Evolutionary conservation across 176 grass and related monocot species (phyloP), one percentile per base, ranked within the genome.

Genomic region (Rhynchospora pubera): DNA sequence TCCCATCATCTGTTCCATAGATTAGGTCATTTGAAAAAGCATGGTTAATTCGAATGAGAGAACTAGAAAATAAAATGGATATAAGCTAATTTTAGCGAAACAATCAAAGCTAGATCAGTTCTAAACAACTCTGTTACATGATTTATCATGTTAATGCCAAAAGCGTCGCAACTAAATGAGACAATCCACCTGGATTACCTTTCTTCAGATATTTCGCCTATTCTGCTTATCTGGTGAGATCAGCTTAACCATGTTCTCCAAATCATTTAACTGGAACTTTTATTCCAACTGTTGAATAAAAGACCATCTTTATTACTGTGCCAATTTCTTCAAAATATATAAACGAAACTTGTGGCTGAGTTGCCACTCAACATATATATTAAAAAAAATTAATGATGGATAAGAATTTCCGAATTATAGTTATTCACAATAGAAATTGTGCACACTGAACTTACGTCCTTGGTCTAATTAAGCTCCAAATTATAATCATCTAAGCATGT

Each of bases 401-500:
- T 53, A 15, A 19, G 28, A 52, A 45, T 12, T 16, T 75, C 46
- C 53, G 21, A 75, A 53, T 75, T 75, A 75, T 10, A 22, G 14
- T 21, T 46, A 7, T 75, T 10, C 19, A 28, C 3, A 1, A 24
- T 14, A 51, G 34, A 8, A 79, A 18, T 46, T 24, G 43, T 79
- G 22, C 45, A 32, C 45, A 79, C 15, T 7, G n/a, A 52, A 56
- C 57, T 62, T 79, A 44, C 7, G 10, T 19, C 8, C 78, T n/a
- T 48, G 2, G 43, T 15, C 76, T 79, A 58, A 28, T 56, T 57
- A 80, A 58, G 57, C 51, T 21, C 78, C 56, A 22, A n/a, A 46
- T 22, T 30, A 62, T 60, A 62, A 1, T 80, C 57, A 80, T 82
- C 79, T 60, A 82, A 82, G 46, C 45, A 26, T 66, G 60, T 8